Evolutionary conservation across 2,329 filamentous ascomycete species (phyloP).

Genomic region (Rugonectria rugulosa): DNA sequence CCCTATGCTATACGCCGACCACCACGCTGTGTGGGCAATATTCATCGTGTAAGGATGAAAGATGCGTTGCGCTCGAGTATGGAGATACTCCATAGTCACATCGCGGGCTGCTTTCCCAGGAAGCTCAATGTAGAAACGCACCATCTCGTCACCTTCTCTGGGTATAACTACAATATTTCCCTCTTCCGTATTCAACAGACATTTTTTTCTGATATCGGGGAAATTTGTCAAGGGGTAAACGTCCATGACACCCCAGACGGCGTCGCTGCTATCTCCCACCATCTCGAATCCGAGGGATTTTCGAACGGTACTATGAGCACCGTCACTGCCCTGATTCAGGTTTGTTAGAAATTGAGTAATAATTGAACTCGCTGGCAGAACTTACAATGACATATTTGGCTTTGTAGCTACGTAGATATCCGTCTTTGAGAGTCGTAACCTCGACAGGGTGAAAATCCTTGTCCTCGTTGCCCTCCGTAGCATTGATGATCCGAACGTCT

Average conservation of each 20-base stretch:
- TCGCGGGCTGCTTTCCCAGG: conserved; percentile 59
- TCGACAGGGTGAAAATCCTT: conserved; percentile 17
- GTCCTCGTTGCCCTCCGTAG: background rate
- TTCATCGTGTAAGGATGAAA: conserved; percentile 60
- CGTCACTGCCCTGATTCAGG: conserved; percentile 16
- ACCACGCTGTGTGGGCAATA: conserved; percentile 65
- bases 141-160: conserved; percentile 61
- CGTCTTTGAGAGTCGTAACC: conserved; percentile 12
- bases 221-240: conserved; percentile 59
- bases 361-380: background rate
- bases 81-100: conserved; percentile 47
- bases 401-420: background rate
- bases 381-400: conserved; percentile 33
- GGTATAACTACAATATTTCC: conserved; percentile 70
- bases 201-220: conserved; percentile 67
- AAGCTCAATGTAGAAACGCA: conserved; percentile 63
- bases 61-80: conserved; percentile 54
- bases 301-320: conserved; percentile 54
- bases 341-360: background rate
- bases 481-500: conserved; percentile 18
- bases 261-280: conserved; percentile 62
- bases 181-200: conserved; percentile 56
- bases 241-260: conserved; percentile 50
- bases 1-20: conserved; percentile 70
- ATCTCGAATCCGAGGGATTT: conserved; percentile 63